Conservation (phyloP, 148 eudicot genomes). For the Selenicereus undatus region DNA sequence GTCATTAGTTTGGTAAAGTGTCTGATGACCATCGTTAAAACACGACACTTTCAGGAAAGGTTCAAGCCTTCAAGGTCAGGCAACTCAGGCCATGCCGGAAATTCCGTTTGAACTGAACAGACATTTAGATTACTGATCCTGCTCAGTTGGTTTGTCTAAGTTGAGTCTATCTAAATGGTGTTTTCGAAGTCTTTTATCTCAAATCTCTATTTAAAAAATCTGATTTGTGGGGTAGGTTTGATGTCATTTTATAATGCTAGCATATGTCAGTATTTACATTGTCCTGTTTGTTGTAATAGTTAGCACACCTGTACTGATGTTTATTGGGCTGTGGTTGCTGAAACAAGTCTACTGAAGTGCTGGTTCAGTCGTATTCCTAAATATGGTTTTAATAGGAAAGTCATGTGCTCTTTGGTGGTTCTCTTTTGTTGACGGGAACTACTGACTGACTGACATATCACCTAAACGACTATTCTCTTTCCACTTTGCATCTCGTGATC, state of each 20-base stretch:
- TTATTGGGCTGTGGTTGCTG: not conserved
- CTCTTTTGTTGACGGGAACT: not conserved
- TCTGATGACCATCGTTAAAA: no score
- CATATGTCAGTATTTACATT: not conserved
- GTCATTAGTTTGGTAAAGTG: no score
- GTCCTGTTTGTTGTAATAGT: not conserved
- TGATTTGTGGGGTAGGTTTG: not conserved
- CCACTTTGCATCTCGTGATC: not conserved
- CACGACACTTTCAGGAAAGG: not conserved
- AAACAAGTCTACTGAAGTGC: constrained; percentile 3
- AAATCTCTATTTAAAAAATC: not conserved
- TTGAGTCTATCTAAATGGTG: not conserved
- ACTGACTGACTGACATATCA: not conserved
- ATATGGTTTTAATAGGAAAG: not conserved
- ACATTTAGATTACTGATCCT: not conserved
- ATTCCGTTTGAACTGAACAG: not conserved
- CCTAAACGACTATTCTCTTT: not conserved
- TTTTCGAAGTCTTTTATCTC: not conserved
- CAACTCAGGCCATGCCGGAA: not conserved
- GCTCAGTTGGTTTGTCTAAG: not conserved
- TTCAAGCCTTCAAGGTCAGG: not conserved
- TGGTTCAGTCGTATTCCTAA: not conserved
- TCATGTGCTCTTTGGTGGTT: not conserved
- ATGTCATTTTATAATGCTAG: not conserved
- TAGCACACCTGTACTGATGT: not conserved